Percentiles rank a stretch among this genome's conserved stretches.
Conservation (phyloP, 805 yeast species). For the Pichia kluyveri region DNA sequence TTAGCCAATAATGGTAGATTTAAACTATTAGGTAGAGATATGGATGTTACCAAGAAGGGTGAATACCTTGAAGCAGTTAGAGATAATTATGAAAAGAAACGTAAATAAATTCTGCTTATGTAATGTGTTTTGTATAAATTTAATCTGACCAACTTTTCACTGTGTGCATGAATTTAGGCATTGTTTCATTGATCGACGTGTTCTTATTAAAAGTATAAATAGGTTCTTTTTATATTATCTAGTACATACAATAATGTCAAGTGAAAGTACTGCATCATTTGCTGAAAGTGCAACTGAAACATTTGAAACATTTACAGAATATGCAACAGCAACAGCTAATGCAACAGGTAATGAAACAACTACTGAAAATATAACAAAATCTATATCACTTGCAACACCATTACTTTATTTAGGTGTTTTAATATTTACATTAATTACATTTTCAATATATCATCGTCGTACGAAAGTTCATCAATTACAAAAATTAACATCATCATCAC, state of each 20-base stretch:
- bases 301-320: neutral
- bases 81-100: conserved; percentile 5
- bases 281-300: neutral
- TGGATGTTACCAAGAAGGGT: conserved; percentile 34
- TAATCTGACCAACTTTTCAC: neutral
- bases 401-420: conserved; percentile 65
- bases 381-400: conserved; percentile 61
- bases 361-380: conserved; percentile 7
- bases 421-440: conserved; percentile 54
- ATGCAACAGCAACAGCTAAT: neutral
- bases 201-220: neutral
- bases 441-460: conserved; percentile 57
- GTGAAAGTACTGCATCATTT: neutral
- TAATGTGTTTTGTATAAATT: neutral
- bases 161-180: too few relatives aligned
- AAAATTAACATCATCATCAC: conserved; percentile 6
- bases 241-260: neutral
- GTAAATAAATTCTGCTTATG: neutral
- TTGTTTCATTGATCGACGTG: neutral
- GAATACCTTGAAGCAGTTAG: conserved; percentile 25
- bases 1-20: conserved; percentile 39
- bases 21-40: conserved; percentile 36
- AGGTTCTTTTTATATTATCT: too few relatives aligned
- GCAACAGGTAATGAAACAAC: conserved; percentile 2
- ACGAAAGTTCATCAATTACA: conserved; percentile 5